Evolutionary conservation across 2,329 filamentous ascomycete genomes (phyloP), one percentile per base, ranked within the genome.

Genomic region (Cladosporium velox): DNA sequence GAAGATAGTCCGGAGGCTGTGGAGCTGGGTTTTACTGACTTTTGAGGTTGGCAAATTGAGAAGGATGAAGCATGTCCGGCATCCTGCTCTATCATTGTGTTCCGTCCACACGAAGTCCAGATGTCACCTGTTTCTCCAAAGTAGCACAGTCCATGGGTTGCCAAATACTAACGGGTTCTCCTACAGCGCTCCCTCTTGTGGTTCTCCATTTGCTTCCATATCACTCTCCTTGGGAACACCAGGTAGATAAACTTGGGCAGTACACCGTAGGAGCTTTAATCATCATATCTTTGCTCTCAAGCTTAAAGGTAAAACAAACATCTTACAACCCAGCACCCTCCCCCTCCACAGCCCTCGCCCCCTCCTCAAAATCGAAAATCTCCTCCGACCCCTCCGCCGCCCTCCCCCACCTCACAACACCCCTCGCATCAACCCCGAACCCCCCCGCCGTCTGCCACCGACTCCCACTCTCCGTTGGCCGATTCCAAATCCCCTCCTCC

Each of bases 371-470:
- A 58, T 66, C 59, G 15, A 21, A 15, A 26, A 62, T 51, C 69
- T 75, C 65, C 70, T 74, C 66, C 73, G 67, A 41, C 70, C 73
- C 66, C 72, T 75, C 54, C 72, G 44, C 52, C 72, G 73, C 8
- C 72, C 74, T 6, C 75, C 71, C 30, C 74, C 86, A 89, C 64
- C 77, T 79, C 3, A 90, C n/a, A n/a, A n/a, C n/a, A n/a, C n/a
- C n/a, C n/a, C n/a, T n/a, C n/a, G n/a, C n/a, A 73, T 88, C 86
- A 32, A 89, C 77, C 2, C 85, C 88, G 77, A 88, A 92, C 32
- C 85, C 86, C 32, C 89, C 90, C 55, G 84, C 81, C 30, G 80
- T 89, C 82, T 92, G 89, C 89, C 90, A 92, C 62, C 88, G 78
- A 69, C 79, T 87, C 47, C 89, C 89, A 73, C 85, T 90, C 77